Base-by-base conservation (phyloP, 2,329 filamentous ascomycete species). In the Colletotrichum limetticola region DNA sequence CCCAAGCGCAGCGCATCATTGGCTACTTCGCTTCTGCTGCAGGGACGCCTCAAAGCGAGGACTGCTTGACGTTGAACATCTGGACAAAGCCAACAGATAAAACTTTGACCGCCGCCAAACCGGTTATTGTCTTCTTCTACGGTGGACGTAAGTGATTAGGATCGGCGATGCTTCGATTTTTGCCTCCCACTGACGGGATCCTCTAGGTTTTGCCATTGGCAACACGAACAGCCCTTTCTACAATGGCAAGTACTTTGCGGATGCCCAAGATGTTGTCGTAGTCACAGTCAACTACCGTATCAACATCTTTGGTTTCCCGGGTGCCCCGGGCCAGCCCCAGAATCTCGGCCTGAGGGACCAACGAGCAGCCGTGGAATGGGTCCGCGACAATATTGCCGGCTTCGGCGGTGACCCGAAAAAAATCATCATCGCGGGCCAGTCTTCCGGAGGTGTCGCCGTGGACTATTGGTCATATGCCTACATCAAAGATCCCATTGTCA, bases 301-400 rank as follows among this genome's bases (percentile, higher is more conserved):
- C 55, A 83, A 82, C 68, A 80, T 85, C 71, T 84, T 86, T 55
- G 83, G 84, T 35, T 85, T 85, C 68, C 84, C 83, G 0, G 80
- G 80, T 4, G 78, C 77, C 0, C 77, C 80, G 71, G 75, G 64
- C 1, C 68, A 68, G 26, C 49, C 68, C 0, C 79, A 82, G 46
- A 89, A 89, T 67, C 76, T 86, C 1, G 86, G 86, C 0, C 76
- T 89, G 4, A 80, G 83, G 1, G 87, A 90, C 76, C 88, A 90
- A 75, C 83, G 87, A 2, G 75, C 81, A 0, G 86, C 86, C 0
- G 79, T 89, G 0, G 84, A 88, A 77, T 89, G 87, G 87, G 76
- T 87, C 0, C 82, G 79, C 2, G 79, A 83, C 57, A 88, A 89
- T 74, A 83, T 86, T 42, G 80, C 76, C 11, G 76, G 75, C 0